Evolutionary conservation across 1,284 basidiomycete genomes (phyloP).

Genomic region (Cutaneotrichosporon sp.): DNA sequence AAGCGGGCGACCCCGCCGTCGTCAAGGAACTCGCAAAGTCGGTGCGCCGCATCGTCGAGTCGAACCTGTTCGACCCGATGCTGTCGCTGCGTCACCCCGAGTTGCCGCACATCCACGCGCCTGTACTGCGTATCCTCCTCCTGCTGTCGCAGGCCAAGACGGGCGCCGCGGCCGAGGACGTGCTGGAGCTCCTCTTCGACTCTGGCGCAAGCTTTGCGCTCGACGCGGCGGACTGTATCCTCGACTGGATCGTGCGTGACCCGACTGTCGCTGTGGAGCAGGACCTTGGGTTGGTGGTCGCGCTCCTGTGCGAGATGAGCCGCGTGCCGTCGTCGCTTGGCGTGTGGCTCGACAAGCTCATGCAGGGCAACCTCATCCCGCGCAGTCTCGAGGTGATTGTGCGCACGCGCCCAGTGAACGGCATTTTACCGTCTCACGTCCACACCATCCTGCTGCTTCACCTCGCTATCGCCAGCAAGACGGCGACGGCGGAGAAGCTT

Average conservation of each 20-base stretch:
- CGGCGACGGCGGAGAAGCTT: constrained; percentile 72
- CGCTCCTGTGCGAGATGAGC: constrained; percentile 35
- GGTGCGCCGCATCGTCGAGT: constrained; percentile 63
- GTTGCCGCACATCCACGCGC: constrained; percentile 69
- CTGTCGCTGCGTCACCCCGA: constrained; percentile 65
- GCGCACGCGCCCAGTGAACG: constrained; percentile 47
- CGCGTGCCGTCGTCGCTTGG: constrained; percentile 13
- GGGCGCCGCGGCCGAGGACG: constrained; percentile 9
- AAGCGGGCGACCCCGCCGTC: constrained; percentile 43
- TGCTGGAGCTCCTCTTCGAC: constrained; percentile 28
- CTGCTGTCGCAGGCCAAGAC: constrained; percentile 52
- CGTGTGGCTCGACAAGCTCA: constrained; percentile 71
- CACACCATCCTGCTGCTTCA: constrained; percentile 78
- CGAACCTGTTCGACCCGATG: constrained; percentile 66
- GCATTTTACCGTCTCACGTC: constrained; percentile 55
- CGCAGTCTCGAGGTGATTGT: constrained; percentile 69
- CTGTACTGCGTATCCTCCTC: constrained; percentile 72
- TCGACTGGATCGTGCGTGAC: constrained; percentile 29
- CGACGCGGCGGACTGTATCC: constrained; percentile 36
- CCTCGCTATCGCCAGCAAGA: constrained; percentile 72
- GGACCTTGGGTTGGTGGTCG: constrained; percentile 37
- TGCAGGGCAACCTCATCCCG: constrained; percentile 73
- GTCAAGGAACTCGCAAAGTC: constrained; percentile 58
- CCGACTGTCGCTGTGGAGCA: constrained; percentile 7
- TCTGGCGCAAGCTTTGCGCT: constrained; percentile 30